These are phyloP conservation scores for Vitis hybrid DNA, from an alignment of 177 flowering plant genomes.

Conservation along the genomic window DNA sequence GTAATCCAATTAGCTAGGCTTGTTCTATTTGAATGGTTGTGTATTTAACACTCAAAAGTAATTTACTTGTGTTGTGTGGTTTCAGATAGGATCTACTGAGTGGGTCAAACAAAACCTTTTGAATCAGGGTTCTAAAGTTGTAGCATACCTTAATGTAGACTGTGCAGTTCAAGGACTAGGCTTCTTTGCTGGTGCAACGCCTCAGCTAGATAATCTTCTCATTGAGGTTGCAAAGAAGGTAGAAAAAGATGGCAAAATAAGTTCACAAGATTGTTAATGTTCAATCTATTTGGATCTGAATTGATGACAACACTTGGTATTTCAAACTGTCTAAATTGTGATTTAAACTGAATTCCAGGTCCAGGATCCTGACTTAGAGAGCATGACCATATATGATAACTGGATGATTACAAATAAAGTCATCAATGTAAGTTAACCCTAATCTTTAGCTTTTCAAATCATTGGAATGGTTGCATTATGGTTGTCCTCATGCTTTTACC, in stretches of 20 bases:
- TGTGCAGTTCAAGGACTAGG: conserved; percentile 99
- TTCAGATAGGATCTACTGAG: conserved; percentile 94
- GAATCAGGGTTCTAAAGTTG: conserved; percentile 71
- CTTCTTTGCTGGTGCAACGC: conserved; percentile 79
- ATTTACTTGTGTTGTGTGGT: background rate
- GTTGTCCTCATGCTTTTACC: background rate
- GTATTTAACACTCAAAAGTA: background rate
- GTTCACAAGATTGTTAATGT: background rate
- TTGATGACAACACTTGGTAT: conserved; percentile 3
- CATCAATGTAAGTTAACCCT: conserved; percentile 41
- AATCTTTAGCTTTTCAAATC: background rate
- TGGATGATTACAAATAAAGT: conserved; percentile 52
- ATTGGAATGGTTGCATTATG: background rate
- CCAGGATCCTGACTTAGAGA: conserved; percentile 73
- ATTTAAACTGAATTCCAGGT: conserved; percentile 46
- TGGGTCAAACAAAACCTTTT: conserved; percentile 93
- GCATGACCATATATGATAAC: conserved; percentile 44
- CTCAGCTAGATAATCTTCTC: conserved; percentile 85
- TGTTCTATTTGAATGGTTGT: no score
- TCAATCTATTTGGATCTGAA: background rate
- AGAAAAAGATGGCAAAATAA: conserved; percentile 1
- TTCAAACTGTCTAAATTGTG: background rate
- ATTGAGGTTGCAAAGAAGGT: conserved; percentile 82
- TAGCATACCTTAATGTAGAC: conserved; percentile 95
- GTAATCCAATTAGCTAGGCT: no score